Percentiles rank a stretch among this genome's conserved stretches.
Conservation (phyloP, 768 basidiomycete species). For the Rickenella mellea region DNA sequence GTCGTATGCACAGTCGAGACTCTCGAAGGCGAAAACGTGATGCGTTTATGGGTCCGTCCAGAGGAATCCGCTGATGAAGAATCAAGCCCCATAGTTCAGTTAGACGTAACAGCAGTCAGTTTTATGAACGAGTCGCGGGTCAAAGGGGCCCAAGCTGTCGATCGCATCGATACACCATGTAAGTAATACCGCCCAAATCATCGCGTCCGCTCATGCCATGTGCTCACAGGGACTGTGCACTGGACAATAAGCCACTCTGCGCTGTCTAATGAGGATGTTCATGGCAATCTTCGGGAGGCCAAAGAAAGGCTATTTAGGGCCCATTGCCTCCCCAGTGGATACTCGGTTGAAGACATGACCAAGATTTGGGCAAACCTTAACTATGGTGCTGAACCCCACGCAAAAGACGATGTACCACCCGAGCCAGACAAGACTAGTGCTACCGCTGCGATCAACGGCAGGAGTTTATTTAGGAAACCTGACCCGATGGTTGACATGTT, state of each 20-base stretch:
- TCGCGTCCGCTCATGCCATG: slow-evolving; percentile 1
- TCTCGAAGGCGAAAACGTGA: slow-evolving; percentile 23
- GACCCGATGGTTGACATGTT: slow-evolving; percentile 26
- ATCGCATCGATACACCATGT: slow-evolving; percentile 19
- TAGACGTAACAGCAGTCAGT: slow-evolving; percentile 41
- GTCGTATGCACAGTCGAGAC: slow-evolving; percentile 58
- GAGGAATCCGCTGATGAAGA: slow-evolving; percentile 30
- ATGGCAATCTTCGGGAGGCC: slow-evolving; percentile 20
- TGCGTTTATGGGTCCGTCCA: slow-evolving; percentile 66
- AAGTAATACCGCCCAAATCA: slow-evolving; percentile 9
- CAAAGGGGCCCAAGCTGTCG: slow-evolving; percentile 15
- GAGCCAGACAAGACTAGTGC: too few species aligned
- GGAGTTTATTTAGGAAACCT: slow-evolving; percentile 26
- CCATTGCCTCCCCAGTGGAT: slow-evolving; percentile 39
- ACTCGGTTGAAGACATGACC: slow-evolving; percentile 24
- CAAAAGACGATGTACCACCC: slow-evolving; percentile 5
- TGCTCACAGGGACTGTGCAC: slow-evolving; percentile 45
- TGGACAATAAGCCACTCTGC: slow-evolving; percentile 43
- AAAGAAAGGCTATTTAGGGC: slow-evolving; percentile 36
- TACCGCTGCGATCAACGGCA: slow-evolving; percentile 9
- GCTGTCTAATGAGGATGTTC: slow-evolving; percentile 24
- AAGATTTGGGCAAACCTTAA: slow-evolving; percentile 35
- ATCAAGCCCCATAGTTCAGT: slow-evolving; percentile 39
- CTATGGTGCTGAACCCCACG: slow-evolving; percentile 22
- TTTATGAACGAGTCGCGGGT: slow-evolving; percentile 24